Conservation (phyloP, 345 rosid species). For the Linum trigynum region DNA sequence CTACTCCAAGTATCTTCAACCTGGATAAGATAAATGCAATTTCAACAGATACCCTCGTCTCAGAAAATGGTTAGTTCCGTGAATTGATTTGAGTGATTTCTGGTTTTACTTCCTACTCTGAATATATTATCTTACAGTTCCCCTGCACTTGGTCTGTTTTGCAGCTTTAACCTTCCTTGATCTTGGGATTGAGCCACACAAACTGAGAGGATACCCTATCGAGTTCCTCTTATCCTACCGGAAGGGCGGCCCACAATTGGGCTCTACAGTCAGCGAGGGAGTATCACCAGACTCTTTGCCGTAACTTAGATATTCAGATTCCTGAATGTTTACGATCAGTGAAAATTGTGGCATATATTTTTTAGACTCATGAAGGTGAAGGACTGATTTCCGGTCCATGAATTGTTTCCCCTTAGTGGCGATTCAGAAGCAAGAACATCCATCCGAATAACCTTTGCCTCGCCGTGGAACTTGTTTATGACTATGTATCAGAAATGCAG, state of each 20-base stretch:
- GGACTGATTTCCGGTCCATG: not conserved
- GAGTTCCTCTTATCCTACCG: conserved; percentile 81
- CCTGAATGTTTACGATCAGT: not conserved
- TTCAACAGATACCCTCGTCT: conserved; percentile 58
- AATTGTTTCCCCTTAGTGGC: not conserved
- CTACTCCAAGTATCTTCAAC: conserved; percentile 79
- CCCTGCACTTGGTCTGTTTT: conserved; percentile 16
- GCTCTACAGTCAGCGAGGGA: conserved; percentile 89
- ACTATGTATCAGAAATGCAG: not conserved
- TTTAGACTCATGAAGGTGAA: not conserved
- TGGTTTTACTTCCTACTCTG: not conserved
- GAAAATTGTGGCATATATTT: not conserved
- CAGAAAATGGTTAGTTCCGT: conserved; percentile 62
- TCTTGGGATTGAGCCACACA: conserved; percentile 75
- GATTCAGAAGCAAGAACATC: not conserved
- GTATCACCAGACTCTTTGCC: conserved; percentile 61
- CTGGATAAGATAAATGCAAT: conserved; percentile 72
- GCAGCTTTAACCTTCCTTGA: conserved; percentile 82
- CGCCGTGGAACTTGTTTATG: not conserved
- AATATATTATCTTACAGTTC: not conserved
- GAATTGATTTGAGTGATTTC: not conserved
- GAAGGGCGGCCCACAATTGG: conserved; percentile 92
- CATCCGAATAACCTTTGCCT: not conserved
- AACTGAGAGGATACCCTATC: conserved; percentile 81
- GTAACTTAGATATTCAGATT: conserved; percentile 2